These are phyloP conservation scores for Reticulascus tulasneorum DNA, from an alignment of 2,329 filamentous ascomycete genomes.

Conservation along the genomic window DNA sequence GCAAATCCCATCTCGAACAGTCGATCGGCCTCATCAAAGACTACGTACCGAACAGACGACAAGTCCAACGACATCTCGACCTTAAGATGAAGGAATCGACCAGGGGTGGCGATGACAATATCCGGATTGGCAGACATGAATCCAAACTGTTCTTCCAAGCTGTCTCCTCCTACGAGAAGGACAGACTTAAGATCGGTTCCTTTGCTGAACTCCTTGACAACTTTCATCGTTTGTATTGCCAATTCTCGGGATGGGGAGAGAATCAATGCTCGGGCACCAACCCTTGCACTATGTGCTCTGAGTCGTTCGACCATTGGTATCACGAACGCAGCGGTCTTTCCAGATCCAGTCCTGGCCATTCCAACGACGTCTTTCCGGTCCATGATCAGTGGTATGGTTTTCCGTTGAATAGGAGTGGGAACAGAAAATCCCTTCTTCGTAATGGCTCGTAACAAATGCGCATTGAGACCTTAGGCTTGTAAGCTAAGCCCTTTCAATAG, in stretches of 20 bases:
- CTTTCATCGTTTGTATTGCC: conserved; percentile 90
- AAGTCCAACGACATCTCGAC: conserved; percentile 93
- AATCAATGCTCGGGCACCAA: conserved; percentile 83
- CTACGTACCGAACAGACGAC: conserved; percentile 88
- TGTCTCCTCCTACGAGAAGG: conserved; percentile 89
- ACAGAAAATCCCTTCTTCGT: conserved; percentile 91
- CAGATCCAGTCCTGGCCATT: conserved; percentile 97
- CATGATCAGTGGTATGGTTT: conserved; percentile 88
- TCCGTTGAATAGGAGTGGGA: conserved; percentile 94
- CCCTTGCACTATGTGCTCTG: conserved; percentile 79
- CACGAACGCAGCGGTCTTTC: conserved; percentile 97
- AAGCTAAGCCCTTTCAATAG: neutral
- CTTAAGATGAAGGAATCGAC: conserved; percentile 92
- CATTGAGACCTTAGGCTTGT: conserved; percentile 59
- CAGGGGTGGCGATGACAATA: conserved; percentile 94
- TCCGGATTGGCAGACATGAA: conserved; percentile 94
- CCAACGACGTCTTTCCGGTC: conserved; percentile 94
- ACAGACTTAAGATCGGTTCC: conserved; percentile 92
- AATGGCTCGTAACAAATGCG: conserved; percentile 83
- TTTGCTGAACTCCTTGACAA: conserved; percentile 88
- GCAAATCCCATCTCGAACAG: conserved; percentile 99
- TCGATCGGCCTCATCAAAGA: conserved; percentile 96
- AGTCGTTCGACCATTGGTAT: conserved; percentile 97
- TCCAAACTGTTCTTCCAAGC: conserved; percentile 89
- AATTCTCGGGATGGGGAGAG: conserved; percentile 91